Evolutionary conservation across 2,329 filamentous ascomycete species (phyloP).

Genomic region (Cladosporium sp.): DNA sequence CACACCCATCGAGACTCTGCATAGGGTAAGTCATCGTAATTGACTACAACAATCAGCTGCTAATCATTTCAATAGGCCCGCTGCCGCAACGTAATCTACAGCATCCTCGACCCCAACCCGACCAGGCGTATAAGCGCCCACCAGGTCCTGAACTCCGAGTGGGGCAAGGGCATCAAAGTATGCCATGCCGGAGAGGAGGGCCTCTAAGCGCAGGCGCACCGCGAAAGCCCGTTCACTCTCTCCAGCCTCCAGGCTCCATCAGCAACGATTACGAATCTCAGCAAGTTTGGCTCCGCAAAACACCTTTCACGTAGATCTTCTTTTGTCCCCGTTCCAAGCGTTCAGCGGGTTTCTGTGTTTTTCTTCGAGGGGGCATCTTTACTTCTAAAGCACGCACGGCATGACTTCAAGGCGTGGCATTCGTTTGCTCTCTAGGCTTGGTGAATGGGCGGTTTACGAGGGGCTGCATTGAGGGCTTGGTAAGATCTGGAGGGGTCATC

Average conservation of each 20-base stretch:
- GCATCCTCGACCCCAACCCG: slow-evolving; percentile 92
- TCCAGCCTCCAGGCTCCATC: no score
- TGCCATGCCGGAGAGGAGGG: slow-evolving; percentile 97
- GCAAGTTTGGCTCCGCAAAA: no score
- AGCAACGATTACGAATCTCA: no score
- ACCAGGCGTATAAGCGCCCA: slow-evolving; percentile 87
- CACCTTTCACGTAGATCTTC: no score
- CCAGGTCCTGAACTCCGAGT: slow-evolving; percentile 96
- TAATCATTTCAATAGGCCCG: slow-evolving; percentile 59
- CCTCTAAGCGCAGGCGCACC: slow-evolving; percentile 52
- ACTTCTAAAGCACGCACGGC: no score
- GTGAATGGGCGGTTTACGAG: no score
- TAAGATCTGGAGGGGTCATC: no score
- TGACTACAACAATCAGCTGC: not conserved
- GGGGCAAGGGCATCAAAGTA: slow-evolving; percentile 94
- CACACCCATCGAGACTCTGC: slow-evolving; percentile 88
- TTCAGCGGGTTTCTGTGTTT: slow-evolving; percentile 3
- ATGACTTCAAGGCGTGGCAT: no score
- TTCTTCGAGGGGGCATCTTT: not conserved
- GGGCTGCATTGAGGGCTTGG: no score
- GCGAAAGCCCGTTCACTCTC: not conserved
- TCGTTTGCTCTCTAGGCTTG: no score
- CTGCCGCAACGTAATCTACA: slow-evolving; percentile 98
- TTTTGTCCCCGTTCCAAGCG: not conserved
- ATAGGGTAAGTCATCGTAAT: slow-evolving; percentile 63